Percentiles rank a stretch among this genome's conserved stretches.
Conservation (phyloP, 768 basidiomycete species). For the Lactarius tabidus region DNA sequence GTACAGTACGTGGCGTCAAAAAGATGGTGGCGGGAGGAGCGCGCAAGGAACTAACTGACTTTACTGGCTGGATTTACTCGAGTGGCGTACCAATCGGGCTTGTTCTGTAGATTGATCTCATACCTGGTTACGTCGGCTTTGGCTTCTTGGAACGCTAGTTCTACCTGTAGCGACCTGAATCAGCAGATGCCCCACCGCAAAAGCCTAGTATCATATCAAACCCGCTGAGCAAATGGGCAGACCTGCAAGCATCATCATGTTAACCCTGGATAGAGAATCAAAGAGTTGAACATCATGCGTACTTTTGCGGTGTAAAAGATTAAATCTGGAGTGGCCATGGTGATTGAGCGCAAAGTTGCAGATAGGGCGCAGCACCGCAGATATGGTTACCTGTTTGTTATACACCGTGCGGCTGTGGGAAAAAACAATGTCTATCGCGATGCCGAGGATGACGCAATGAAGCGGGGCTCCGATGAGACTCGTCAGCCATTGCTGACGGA, state of each 20-base stretch:
- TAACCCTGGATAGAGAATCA: not conserved
- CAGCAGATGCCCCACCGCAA: not conserved
- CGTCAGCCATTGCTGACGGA: too few relatives aligned
- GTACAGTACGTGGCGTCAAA: not conserved
- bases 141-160: slow-evolving; percentile 54
- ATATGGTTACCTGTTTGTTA: not conserved
- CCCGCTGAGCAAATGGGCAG: slow-evolving; percentile 54
- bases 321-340: slow-evolving; percentile 27
- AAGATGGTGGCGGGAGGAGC: too few relatives aligned
- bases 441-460: too few relatives aligned
- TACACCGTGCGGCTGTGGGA: not conserved
- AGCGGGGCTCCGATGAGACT: too few relatives aligned
- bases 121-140: slow-evolving; percentile 44
- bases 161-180: slow-evolving; percentile 37
- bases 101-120: slow-evolving; percentile 56
- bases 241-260: slow-evolving; percentile 33
- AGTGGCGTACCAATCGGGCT: slow-evolving; percentile 62
- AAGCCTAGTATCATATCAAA: slow-evolving; percentile 26
- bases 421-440: too few relatives aligned
- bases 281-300: not conserved
- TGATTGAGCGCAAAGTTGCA: too few relatives aligned
- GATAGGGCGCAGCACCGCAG: not conserved
- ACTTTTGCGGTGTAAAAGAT: slow-evolving; percentile 40
- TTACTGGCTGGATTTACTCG: slow-evolving; percentile 60
- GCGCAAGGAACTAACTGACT: slow-evolving; percentile 34